Evolutionary conservation across 768 basidiomycete species (phyloP), one percentile per base, ranked within the genome.

Genomic region (Leccinum pellstonianum): DNA sequence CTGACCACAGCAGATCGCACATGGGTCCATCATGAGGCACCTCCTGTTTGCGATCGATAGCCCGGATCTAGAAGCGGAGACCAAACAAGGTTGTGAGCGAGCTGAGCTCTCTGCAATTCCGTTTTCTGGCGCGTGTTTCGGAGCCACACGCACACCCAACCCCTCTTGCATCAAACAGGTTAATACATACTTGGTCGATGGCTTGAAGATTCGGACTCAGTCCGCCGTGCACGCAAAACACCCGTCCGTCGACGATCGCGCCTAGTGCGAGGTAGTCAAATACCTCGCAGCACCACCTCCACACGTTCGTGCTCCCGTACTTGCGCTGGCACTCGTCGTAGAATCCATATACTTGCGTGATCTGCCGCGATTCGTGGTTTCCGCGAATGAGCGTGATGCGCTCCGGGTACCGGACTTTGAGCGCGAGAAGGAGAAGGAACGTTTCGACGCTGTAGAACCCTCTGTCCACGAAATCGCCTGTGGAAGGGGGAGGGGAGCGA

Each of bases 1-100:
- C 96, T 60, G 95, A 97, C 96, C 96, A 98, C n/a, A 98, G 80
- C 2, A 98, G 79, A 76, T 98, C 96, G 70, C 96, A 98, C 96
- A 98, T 98, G 8, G 95, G 88, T 12, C 96, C 96, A 70, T 98
- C 96, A 73, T 98, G 96, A 27, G 96, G 96, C 23, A 98, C 96
- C 71, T 98, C 96, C 74, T 96, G 94, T 73, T 95, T 95, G 35
- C 96, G 78, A 78, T 98, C 95, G 67, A 98, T 96, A 38, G 87
- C 82, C 54, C 96, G 90, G 66, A 98, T 98, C 95, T 91, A 72
- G 55, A 61, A 49, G 37, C 55, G 62, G 64, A 55, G 59, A 58
- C 54, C 56, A 41, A 56, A 62, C 56, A 64, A 71, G 48, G 68
- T 55, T 49, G 60, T 66, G 57, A 67, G 67, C 64, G 59, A 70